Evolutionary conservation across 306 rosid genomes (phyloP), one percentile per base, ranked within the genome.

Genomic region (Pyrus pyrifolia): DNA sequence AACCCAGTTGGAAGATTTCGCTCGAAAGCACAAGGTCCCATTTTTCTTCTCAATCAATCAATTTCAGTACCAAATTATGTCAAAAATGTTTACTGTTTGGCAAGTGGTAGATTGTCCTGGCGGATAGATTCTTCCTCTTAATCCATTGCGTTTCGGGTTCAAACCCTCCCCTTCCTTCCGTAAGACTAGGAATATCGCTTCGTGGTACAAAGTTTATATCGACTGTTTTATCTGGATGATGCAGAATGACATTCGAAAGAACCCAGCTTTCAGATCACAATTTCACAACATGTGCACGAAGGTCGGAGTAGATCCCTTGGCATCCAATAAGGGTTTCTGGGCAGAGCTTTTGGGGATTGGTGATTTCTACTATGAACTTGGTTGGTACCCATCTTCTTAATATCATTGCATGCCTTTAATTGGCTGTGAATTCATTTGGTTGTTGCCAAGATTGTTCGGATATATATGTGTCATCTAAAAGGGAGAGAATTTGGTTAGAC

Each of bases 301-400:
- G 84, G 96, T 95, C 82, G 97, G 98, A 78, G 98, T 95, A 13
- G 98, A 95, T 83, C 98, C 98, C 66, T 87, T 90, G 82, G 97
- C 97, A 67, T 95, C 96, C 68, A 95, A 92, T 82, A 95, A 95
- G 79, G 97, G 98, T 77, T 95, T 95, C 73, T 95, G 97, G 97
- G 95, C 97, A 21, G 98, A 95, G 97, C 95, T 95, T 4, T 81
- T 95, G 80, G 96, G 97, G 77, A 90, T 92, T 82, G 98, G 96
- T 78, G 97, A 92, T 79, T 95, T 95, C 87, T 92, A 95, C 80
- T 95, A 92, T 63, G 98, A 95, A 85, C 93, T 95, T 23, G 98
- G 98, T 93, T 70, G 82, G 96, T 91, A 70, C 67, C 72, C 79
- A 38, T 79, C 79, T 80, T 79, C 84, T 64, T 81, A 63, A 51